Evolutionary conservation across 352 stramenopile genomes (phyloP).

Genomic region (Phytophthora pluvialis): DNA sequence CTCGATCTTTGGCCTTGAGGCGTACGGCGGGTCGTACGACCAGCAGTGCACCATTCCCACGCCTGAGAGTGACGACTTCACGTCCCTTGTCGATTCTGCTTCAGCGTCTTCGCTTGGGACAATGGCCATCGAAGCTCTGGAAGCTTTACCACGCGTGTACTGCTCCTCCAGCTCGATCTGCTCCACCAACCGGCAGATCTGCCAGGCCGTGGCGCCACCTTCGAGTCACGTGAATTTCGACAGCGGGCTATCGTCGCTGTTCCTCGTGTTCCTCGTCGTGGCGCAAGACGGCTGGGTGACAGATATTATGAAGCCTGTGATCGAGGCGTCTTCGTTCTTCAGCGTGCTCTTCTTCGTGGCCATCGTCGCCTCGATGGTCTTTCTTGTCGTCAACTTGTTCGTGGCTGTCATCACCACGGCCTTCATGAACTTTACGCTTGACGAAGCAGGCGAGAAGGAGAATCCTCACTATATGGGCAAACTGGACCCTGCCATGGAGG

Average conservation of each 20-base stretch:
- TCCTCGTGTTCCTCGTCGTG: constrained; percentile 82
- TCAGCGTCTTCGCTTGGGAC: constrained; percentile 19
- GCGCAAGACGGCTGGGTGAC: constrained; percentile 80
- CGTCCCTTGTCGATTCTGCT: constrained; percentile 8
- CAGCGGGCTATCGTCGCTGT: constrained; percentile 66
- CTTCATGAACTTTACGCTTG: constrained; percentile 84
- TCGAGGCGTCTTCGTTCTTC: constrained; percentile 61
- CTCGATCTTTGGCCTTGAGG: constrained; percentile 79
- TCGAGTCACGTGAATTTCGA: constrained; percentile 78
- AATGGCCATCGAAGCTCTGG: constrained; percentile 30
- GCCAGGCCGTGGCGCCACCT: constrained; percentile 34
- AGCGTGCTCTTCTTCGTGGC: constrained; percentile 73
- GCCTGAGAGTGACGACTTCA: neutral
- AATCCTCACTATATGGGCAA: constrained; percentile 58
- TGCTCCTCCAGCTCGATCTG: constrained; percentile 59
- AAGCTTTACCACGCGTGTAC: constrained; percentile 56
- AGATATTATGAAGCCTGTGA: constrained; percentile 82
- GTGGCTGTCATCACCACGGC: constrained; percentile 85
- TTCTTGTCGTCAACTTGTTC: constrained; percentile 85
- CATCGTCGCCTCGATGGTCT: constrained; percentile 80
- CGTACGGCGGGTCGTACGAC: constrained; percentile 61
- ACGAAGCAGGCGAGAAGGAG: constrained; percentile 47
- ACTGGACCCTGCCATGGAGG: constrained; percentile 62
- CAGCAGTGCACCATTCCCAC: constrained; percentile 49
- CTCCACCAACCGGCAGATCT: constrained; percentile 42